Evolutionary conservation across 2,329 filamentous ascomycete genomes (phyloP), one percentile per base, ranked within the genome.

Genomic region (Pseudocercospora vitis): DNA sequence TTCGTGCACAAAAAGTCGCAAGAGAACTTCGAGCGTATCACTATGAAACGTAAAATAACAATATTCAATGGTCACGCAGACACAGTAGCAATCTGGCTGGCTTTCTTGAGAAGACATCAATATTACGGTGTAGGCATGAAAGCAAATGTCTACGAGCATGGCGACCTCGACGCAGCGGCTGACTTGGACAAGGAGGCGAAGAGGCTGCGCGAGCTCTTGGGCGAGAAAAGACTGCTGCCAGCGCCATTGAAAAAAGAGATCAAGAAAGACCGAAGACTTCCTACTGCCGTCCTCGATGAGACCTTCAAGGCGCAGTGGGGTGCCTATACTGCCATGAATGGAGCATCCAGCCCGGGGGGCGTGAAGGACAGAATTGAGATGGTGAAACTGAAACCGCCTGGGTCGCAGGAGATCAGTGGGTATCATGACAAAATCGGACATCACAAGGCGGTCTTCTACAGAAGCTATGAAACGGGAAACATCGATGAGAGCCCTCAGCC

Each of bases 101-200:
- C 90, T 0, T 97, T 95, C 69, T 72, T 99, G 68, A 83, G 88
- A 68, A 95, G 95, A 74, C 87, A 96, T 69, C 89, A 91, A 35
- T 95, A 94, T 70, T 89, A 95, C 63, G 94, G 94, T n/a, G 86
- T 97, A 33, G 94, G 94, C 65, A 95, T 99, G 91, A 99, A 99
- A 80, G 94, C 94, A 49, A 96, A 99, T 70, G 82, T 97, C 46
- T 99, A 88, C 85, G 89, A 96, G 69, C 91, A 89, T 72, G 84
- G 87, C 66, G 81, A 81, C 53, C 33, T 72, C 47, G 63, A 69
- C 26, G 63, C 65, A 8, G 60, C 18, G 16, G 60, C 64, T 53
- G 66, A 70, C 29, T 60, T 73, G 66, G 70, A 73, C 37, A 58
- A 58, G 32, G 64, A 71, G 61, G 68, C 65, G 18, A 63, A 67